These are phyloP conservation scores for Russula emetica DNA, from an alignment of 768 basidiomycete genomes.

Conservation along the genomic window DNA sequence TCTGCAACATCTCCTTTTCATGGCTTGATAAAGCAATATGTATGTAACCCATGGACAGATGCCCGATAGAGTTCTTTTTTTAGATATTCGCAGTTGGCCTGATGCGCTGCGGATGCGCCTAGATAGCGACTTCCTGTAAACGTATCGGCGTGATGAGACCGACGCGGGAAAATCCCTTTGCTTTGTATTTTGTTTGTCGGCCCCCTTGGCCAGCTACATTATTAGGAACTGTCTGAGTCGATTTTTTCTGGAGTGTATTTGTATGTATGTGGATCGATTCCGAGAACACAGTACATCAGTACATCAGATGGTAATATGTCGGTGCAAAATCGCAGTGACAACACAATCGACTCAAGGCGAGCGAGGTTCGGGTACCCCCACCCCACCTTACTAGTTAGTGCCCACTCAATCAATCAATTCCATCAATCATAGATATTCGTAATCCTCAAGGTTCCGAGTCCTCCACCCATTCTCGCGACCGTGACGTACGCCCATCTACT, in stretches of 20 bases:
- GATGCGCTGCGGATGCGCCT: not conserved
- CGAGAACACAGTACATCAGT: no score
- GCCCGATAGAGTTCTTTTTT: slow-evolving; percentile 12
- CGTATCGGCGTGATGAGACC: not conserved
- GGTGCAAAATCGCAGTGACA: no score
- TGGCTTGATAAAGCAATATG: slow-evolving; percentile 17
- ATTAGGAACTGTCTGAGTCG: no score
- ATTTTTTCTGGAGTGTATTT: no score
- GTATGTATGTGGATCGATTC: no score
- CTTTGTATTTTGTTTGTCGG: no score
- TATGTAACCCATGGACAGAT: slow-evolving; percentile 21
- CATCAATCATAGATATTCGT: not conserved
- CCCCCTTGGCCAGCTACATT: not conserved
- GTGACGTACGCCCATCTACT: not conserved
- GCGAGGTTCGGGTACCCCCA: not conserved
- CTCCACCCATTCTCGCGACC: slow-evolving; percentile 14
- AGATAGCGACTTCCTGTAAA: not conserved
- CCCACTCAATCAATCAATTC: not conserved
- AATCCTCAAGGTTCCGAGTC: slow-evolving; percentile 19
- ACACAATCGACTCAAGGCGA: not conserved
- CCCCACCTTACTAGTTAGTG: no score
- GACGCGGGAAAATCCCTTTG: not conserved
- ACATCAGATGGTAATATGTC: no score
- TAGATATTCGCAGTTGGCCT: not conserved
- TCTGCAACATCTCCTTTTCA: not conserved